A percentile compares a stretch with the other conserved stretches of the same genome.
Evolutionary conservation across 768 basidiomycete genomes (phyloP).

Genomic region (Hydnomerulius pinastri): DNA sequence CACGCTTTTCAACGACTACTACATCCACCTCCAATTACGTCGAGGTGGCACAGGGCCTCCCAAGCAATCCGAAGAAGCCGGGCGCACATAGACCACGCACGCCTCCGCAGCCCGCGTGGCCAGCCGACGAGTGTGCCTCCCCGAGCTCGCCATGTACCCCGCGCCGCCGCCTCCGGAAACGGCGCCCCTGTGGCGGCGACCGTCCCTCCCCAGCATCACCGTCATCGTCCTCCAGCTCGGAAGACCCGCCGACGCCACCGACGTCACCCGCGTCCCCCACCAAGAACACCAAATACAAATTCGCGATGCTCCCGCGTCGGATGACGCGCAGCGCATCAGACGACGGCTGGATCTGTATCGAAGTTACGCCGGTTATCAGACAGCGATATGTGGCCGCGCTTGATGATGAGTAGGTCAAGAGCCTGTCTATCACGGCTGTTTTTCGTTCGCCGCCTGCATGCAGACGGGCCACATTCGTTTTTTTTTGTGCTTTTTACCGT

Average conservation of each 20-base stretch:
- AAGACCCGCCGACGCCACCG: background rate
- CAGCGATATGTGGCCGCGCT: conserved; percentile 17
- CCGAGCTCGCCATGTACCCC: conserved; percentile 21
- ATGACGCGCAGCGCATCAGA: conserved; percentile 13
- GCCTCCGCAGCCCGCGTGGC: conserved; percentile 1
- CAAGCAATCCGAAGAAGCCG: background rate
- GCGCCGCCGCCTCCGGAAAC: conserved; percentile 33
- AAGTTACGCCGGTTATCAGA: conserved; percentile 26
- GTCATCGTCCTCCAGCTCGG: conserved; percentile 3
- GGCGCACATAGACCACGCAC: background rate
- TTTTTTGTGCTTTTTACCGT: background rate
- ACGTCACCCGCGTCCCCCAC: conserved; percentile 14
- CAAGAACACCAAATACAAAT: conserved; percentile 17
- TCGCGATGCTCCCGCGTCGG: conserved; percentile 19
- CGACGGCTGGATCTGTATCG: conserved; percentile 35
- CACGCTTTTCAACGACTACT: conserved; percentile 38
- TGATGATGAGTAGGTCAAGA: conserved; percentile 11
- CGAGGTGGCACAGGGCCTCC: conserved; percentile 11
- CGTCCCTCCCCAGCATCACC: conserved; percentile 6
- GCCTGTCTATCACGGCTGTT: background rate
- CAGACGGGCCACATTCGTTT: background rate
- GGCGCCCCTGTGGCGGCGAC: conserved; percentile 18
- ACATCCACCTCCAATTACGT: conserved; percentile 35
- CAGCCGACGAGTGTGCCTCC: conserved; percentile 6
- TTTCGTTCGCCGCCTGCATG: background rate